Percentiles rank a stretch among this genome's conserved stretches.
phyloP scores from a whole-genome alignment of 805 yeast species.

The Komagataella kurtzmanii region DNA sequence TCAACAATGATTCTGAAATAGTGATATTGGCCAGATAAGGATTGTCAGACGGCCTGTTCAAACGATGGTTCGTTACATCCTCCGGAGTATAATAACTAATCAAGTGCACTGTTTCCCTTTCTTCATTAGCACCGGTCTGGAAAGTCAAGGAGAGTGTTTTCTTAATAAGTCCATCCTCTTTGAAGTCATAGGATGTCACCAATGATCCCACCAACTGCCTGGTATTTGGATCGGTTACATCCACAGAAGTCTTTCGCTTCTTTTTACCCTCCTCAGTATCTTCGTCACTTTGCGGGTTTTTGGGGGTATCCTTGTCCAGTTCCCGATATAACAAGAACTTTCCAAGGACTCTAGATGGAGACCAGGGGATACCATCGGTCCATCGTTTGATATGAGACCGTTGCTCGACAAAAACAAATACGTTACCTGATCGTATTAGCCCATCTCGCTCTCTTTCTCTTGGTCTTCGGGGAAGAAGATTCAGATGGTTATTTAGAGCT shows the following conservation, averaged over 20 bases:
- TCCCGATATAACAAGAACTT: slow-evolving; percentile 78
- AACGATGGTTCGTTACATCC: slow-evolving; percentile 49
- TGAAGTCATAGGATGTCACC: slow-evolving; percentile 48
- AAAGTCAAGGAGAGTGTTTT: slow-evolving; percentile 67
- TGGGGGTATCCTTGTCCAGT: slow-evolving; percentile 21
- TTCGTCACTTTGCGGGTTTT: slow-evolving; percentile 18
- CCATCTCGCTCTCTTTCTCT: slow-evolving; percentile 60
- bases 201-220: slow-evolving; percentile 41
- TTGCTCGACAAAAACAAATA: slow-evolving; percentile 78
- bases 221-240: slow-evolving; percentile 9
- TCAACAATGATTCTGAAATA: slow-evolving; percentile 34
- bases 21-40: slow-evolving; percentile 32
- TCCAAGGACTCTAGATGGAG: slow-evolving; percentile 81
- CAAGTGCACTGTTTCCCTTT: slow-evolving; percentile 45
- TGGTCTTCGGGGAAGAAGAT: slow-evolving; percentile 64
- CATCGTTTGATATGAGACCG: slow-evolving; percentile 78
- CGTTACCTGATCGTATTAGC: slow-evolving; percentile 62
- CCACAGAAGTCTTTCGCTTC: not conserved
- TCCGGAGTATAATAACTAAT: slow-evolving; percentile 68
- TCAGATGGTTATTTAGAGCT: slow-evolving; percentile 46
- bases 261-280: slow-evolving; percentile 1
- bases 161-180: slow-evolving; percentile 65
- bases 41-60: slow-evolving; percentile 44
- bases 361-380: slow-evolving; percentile 96
- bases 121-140: slow-evolving; percentile 5